Evolutionary conservation across 257 asterid species (phyloP).

Genomic region (Solanum ossicruentum): DNA sequence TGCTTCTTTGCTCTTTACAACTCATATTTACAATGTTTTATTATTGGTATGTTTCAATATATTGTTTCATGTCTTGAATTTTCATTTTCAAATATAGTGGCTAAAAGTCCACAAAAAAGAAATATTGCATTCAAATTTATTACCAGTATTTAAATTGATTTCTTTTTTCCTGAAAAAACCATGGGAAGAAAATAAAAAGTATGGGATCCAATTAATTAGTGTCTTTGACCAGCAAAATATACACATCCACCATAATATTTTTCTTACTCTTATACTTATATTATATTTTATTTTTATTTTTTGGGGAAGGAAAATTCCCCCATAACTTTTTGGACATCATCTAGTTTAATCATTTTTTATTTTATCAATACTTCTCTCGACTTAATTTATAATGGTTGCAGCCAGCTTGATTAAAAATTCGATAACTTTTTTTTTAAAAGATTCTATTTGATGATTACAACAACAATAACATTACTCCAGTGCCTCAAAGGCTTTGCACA

Average conservation of each 20-base stretch:
- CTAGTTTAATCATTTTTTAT: background rate
- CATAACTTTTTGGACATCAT: background rate
- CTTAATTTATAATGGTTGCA: background rate
- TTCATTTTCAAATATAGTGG: background rate
- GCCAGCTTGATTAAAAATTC: no score
- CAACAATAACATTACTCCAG: no score
- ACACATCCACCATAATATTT: background rate
- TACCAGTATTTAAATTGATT: background rate
- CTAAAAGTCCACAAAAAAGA: background rate
- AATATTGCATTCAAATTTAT: background rate
- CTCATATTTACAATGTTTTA: no score
- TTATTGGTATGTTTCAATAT: background rate
- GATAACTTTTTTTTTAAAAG: no score
- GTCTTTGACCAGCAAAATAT: background rate
- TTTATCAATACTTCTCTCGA: background rate
- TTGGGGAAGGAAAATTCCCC: background rate
- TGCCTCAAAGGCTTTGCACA: no score
- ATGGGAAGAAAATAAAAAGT: background rate
- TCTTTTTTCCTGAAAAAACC: background rate
- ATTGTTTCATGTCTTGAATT: background rate
- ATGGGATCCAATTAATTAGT: background rate
- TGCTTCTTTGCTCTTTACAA: no score
- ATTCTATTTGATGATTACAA: no score
- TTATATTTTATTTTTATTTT: background rate
- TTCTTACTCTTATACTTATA: background rate